Conservation (phyloP, 1,139 yeast genomes). For the Sugiyamaella japonica region DNA sequence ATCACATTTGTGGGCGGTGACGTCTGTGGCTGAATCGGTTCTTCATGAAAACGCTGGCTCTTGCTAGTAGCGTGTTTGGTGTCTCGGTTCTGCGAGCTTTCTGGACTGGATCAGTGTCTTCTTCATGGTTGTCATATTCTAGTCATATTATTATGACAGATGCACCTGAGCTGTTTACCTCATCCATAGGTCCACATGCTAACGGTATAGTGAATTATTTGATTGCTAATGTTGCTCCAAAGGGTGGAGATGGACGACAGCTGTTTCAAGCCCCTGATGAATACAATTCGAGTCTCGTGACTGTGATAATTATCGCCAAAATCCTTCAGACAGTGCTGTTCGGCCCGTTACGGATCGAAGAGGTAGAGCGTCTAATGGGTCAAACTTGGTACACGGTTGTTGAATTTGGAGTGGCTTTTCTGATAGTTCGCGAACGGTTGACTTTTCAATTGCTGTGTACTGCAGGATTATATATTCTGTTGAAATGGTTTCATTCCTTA, state of each 20-base stretch:
- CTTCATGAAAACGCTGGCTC: conserved; percentile 3
- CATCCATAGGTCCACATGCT: neutral
- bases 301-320: conserved; percentile 11
- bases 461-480: conserved; percentile 45
- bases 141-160: conserved; percentile 6
- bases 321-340: conserved; percentile 24
- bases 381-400: conserved; percentile 31
- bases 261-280: conserved; percentile 11
- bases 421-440: conserved; percentile 30
- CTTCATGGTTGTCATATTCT: neutral
- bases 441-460: conserved; percentile 38
- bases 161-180: neutral
- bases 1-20: no score
- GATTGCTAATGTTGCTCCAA: neutral
- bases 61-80: conserved; percentile 12
- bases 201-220: neutral
- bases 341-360: conserved; percentile 28
- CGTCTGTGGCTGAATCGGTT: neutral
- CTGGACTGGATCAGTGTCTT: conserved; percentile 1
- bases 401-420: conserved; percentile 33
- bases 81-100: conserved; percentile 10
- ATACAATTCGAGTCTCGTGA: conserved; percentile 12
- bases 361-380: conserved; percentile 22
- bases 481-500: conserved; percentile 50
- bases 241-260: neutral